Evolutionary conservation across 2,329 filamentous ascomycete species (phyloP).

Genomic region (Trichophyton mentagrophytes): DNA sequence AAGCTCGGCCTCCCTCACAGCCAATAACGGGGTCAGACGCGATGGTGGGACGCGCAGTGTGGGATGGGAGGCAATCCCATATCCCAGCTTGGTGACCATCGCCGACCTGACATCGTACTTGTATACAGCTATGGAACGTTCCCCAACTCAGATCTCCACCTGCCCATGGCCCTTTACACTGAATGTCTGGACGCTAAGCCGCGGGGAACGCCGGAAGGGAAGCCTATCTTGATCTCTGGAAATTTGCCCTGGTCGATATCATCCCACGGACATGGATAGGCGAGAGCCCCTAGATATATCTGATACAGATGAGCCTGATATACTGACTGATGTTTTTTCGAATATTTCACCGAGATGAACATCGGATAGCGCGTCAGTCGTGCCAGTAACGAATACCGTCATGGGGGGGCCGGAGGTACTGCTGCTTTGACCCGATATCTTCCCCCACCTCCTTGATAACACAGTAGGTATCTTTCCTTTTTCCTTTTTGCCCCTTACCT

Average conservation of each 20-base stretch:
- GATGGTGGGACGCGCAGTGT: not conserved
- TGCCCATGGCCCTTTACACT: not conserved
- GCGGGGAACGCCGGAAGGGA: constrained; percentile 4
- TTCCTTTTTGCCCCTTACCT: not conserved
- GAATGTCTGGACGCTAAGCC: not conserved
- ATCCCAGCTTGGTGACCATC: not conserved
- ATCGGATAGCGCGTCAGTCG: not conserved
- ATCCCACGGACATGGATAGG: constrained; percentile 4
- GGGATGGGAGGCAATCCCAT: not conserved
- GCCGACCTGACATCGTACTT: not conserved
- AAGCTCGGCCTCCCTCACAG: not conserved
- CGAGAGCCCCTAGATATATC: constrained; percentile 1
- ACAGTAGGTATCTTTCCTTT: not conserved
- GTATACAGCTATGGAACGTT: not conserved
- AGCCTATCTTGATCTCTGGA: constrained; percentile 5
- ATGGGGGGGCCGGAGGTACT: not conserved
- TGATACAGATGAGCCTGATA: not conserved
- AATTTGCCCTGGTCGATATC: not conserved
- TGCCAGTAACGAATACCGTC: not conserved
- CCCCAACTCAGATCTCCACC: not conserved
- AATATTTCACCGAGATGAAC: not conserved
- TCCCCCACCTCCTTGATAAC: not conserved
- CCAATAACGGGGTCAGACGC: not conserved
- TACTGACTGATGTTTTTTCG: not conserved
- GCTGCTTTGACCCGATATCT: not conserved